A percentile compares a stretch with the other conserved stretches of the same genome.
These are phyloP conservation scores for Leccinellum albellum DNA, from an alignment of 768 basidiomycete genomes.

Conservation along the genomic window DNA sequence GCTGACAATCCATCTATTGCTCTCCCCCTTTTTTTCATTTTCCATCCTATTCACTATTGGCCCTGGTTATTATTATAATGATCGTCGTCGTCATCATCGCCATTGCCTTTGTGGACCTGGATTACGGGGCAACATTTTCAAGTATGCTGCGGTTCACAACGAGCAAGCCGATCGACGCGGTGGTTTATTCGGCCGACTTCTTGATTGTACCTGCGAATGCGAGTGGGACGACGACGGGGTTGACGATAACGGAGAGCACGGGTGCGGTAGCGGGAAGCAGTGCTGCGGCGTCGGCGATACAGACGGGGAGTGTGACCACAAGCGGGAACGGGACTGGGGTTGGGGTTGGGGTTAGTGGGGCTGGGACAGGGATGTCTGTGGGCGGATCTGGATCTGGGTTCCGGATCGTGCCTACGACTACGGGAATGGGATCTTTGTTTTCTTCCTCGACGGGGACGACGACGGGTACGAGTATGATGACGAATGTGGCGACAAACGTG, in stretches of 20 bases:
- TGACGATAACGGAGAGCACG: neutral
- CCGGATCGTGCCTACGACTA: neutral
- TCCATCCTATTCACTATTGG: neutral
- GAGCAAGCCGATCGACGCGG: constrained; percentile 19
- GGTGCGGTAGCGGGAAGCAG: neutral
- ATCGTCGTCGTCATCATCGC: neutral
- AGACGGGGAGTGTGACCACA: neutral
- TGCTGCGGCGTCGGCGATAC: constrained; percentile 3
- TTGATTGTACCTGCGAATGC: constrained; percentile 30
- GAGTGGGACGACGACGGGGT: constrained; percentile 1
- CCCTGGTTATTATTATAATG: neutral
- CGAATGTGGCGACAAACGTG: neutral
- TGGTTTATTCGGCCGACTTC: constrained; percentile 53
- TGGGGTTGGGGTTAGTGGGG: neutral
- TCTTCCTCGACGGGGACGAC: neutral
- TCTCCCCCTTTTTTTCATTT: neutral
- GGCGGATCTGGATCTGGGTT: constrained; percentile 2
- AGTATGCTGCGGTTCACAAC: constrained; percentile 35
- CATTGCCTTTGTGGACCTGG: neutral
- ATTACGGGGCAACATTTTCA: neutral
- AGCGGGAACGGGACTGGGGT: neutral
- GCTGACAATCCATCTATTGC: neutral
- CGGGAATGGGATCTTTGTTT: constrained; percentile 1
- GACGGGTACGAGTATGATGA: neutral
- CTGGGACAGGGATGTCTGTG: neutral